Conservation (phyloP, 495 filamentous ascomycete species). For the Aspergillus conjunctus region DNA sequence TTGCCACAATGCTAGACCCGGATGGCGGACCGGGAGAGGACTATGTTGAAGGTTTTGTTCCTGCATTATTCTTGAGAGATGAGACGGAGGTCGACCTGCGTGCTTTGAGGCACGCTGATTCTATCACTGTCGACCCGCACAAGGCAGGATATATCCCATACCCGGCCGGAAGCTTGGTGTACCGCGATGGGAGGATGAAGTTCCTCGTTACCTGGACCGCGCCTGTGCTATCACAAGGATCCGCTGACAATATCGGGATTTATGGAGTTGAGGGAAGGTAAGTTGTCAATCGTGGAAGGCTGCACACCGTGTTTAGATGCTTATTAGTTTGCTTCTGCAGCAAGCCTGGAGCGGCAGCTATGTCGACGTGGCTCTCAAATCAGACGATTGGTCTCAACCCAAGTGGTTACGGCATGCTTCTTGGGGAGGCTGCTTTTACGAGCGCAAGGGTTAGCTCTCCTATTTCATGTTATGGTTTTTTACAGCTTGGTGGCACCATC, state of each 20-base stretch:
- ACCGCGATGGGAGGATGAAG: conserved; percentile 47
- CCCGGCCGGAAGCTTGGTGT: conserved; percentile 48
- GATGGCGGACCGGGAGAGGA: not conserved
- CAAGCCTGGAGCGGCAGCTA: conserved; percentile 48
- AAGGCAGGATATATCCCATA: conserved; percentile 53
- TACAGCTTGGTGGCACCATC: not conserved
- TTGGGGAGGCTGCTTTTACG: conserved; percentile 41
- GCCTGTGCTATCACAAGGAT: conserved; percentile 40
- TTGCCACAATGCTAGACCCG: conserved; percentile 41
- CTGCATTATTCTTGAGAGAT: conserved; percentile 21
- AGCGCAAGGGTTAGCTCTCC: conserved; percentile 33
- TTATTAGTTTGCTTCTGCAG: conserved; percentile 18
- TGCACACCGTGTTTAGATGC: not conserved
- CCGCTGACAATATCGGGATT: conserved; percentile 41
- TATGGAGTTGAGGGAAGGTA: conserved; percentile 48
- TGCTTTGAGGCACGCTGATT: conserved; percentile 38
- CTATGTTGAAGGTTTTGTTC: conserved; percentile 11
- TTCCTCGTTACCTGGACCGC: conserved; percentile 51
- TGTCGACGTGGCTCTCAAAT: conserved; percentile 47
- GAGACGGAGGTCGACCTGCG: conserved; percentile 39
- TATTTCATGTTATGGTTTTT: not conserved
- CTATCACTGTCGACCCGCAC: conserved; percentile 52
- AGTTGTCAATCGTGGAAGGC: not conserved
- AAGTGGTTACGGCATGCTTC: conserved; percentile 42
- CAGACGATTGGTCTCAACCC: conserved; percentile 38